Evolutionary conservation across 768 basidiomycete genomes (phyloP), one percentile per base, ranked within the genome.

Genomic region (Psilocybe cyanescens): DNA sequence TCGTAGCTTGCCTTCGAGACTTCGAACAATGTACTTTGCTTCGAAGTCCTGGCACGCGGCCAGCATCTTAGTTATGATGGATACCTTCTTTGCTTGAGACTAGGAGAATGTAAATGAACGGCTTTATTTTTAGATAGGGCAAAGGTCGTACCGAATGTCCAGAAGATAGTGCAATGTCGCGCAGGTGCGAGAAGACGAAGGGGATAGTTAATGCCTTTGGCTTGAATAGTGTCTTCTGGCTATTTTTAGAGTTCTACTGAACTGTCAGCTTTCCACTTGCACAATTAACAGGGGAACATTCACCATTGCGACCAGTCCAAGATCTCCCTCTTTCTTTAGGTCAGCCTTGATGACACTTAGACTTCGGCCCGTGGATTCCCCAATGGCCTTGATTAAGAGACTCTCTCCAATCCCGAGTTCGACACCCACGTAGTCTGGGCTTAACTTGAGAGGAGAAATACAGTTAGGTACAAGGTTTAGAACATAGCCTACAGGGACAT

Each of bases 401-500:
- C 91, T 93, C 73, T 99, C 97, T 16, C 97, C 97, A 60, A 99
- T 96, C 33, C 97, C 97, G 1, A 99, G 85, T 73, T 99, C 97
- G 55, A 98, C 81, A 30, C 97, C 96, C 60, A 93, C 80, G 74
- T 99, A 99, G 72, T 99, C 97, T 14, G 97, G 96, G 67, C 94
- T 89, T 59, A 99, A 74, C 96, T 98, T 49, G 16, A 37, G 9
- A 57, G 48, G 52, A 46, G n/a, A 44, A 28, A 52, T 17, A 12
- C 4, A 7, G 41, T 44, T 16, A 44, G 41, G 31, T 52, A 29
- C 16, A 45, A 17, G 2, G 2, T 19, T 8, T 29, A 28, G 7
- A 11, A 37, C 33, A 57, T 24, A 41, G n/a, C 30, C 30, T 11
- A 30, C 51, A 49, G 11, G 46, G 39, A 74, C 87, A 56, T 72